Conservation (phyloP, 1,139 yeast genomes). For the Diutina mesorugosa region DNA sequence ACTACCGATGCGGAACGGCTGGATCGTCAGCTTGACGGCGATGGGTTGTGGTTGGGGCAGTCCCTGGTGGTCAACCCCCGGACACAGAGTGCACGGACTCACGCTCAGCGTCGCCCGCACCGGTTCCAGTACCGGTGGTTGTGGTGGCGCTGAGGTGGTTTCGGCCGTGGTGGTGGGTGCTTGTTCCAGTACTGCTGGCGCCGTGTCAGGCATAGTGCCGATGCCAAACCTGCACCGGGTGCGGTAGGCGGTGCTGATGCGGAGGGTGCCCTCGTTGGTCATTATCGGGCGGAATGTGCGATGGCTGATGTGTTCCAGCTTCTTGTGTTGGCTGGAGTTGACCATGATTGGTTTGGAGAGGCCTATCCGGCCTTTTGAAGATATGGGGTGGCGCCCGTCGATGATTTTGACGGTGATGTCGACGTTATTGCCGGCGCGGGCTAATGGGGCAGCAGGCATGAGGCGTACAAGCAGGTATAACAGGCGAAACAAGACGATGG, state of each 20-base stretch:
- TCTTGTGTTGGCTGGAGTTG: slow-evolving; percentile 19
- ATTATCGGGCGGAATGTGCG: slow-evolving; percentile 55
- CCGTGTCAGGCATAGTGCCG: not conserved
- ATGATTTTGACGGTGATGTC: slow-evolving; percentile 10
- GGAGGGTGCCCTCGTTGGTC: slow-evolving; percentile 63
- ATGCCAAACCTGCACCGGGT: slow-evolving; percentile 22
- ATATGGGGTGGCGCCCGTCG: slow-evolving; percentile 68
- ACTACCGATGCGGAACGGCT: slow-evolving; percentile 48
- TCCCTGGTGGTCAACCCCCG: not conserved
- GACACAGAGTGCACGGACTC: slow-evolving; percentile 1
- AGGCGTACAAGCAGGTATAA: slow-evolving; percentile 54
- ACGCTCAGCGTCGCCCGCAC: not conserved
- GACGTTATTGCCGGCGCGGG: slow-evolving; percentile 41
- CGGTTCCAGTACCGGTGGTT: not conserved
- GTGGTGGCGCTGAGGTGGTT: not conserved
- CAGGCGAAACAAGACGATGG: slow-evolving; percentile 62
- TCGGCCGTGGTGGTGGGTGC: not conserved
- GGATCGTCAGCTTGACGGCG: slow-evolving; percentile 23
- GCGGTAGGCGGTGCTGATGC: slow-evolving; percentile 70
- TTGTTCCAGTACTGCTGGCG: not conserved
- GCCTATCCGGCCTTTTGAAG: slow-evolving; percentile 77
- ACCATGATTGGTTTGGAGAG: slow-evolving; percentile 55
- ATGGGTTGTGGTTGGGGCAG: not conserved
- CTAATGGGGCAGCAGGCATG: slow-evolving; percentile 51
- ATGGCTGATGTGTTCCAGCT: slow-evolving; percentile 43